Evolutionary conservation across 2,329 filamentous ascomycete species (phyloP).

Genomic region (Volutella citrinella): DNA sequence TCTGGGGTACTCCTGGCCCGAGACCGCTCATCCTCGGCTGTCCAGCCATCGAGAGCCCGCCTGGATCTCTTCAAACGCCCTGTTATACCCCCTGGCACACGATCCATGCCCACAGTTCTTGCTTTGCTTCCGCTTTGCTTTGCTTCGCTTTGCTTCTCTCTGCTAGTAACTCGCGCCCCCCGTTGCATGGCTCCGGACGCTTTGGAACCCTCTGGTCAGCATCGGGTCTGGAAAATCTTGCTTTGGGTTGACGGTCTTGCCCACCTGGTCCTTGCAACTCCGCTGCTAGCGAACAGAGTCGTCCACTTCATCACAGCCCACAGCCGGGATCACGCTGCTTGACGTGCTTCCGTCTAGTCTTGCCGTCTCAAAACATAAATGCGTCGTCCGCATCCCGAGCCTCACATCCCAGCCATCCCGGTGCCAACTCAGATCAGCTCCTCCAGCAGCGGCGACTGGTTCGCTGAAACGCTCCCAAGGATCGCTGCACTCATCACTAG

Average conservation of each 20-base stretch:
- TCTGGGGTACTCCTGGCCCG: constrained; percentile 26
- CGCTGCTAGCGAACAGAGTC: constrained; percentile 26
- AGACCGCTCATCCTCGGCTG: not conserved
- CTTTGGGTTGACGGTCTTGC: too few species aligned
- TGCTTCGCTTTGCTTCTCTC: too few species aligned
- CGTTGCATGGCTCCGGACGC: constrained; percentile 12
- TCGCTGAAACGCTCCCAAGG: constrained; percentile 22
- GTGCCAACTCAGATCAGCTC: constrained; percentile 24
- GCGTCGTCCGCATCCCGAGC: constrained; percentile 24
- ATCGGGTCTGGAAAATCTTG: constrained; percentile 26
- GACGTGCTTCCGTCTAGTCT: constrained; percentile 25
- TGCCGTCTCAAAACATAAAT: constrained; percentile 30
- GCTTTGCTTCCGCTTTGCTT: constrained; percentile 20
- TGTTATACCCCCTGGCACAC: constrained; percentile 19
- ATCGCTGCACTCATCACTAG: constrained; percentile 23
- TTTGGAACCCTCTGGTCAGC: constrained; percentile 20
- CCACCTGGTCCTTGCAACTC: constrained; percentile 27
- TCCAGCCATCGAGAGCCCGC: too few species aligned
- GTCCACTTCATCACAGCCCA: too few species aligned
- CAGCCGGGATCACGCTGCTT: constrained; percentile 23
- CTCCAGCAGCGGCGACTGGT: constrained; percentile 21
- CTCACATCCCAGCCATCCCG: constrained; percentile 12
- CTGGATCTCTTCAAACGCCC: constrained; percentile 17
- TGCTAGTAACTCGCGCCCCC: too few species aligned
- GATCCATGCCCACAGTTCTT: constrained; percentile 20